Evolutionary conservation across 768 basidiomycete species (phyloP).

Genomic region (Lentinula sp.): DNA sequence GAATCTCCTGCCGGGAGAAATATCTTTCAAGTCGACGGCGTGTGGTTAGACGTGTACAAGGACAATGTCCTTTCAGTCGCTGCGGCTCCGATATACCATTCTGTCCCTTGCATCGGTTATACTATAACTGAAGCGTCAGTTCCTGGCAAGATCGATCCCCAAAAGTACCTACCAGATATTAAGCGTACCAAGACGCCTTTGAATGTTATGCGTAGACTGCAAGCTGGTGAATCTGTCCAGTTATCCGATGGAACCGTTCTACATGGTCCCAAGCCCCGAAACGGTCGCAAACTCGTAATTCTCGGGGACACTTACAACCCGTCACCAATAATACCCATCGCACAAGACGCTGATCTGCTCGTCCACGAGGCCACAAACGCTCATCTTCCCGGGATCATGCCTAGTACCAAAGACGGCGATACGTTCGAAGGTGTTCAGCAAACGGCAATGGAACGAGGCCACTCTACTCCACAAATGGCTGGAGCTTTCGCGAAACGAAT

Average conservation of each 20-base stretch:
- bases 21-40: constrained; percentile 49
- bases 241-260: constrained; percentile 72
- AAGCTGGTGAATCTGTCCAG: constrained; percentile 54
- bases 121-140: constrained; percentile 65
- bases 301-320: constrained; percentile 85
- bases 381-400: constrained; percentile 61
- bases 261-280: constrained; percentile 55
- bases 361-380: constrained; percentile 92
- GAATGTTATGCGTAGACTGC: constrained; percentile 59
- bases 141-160: constrained; percentile 72
- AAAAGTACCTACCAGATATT: constrained; percentile 60
- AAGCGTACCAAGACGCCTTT: constrained; percentile 66
- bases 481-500: constrained; percentile 70
- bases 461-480: constrained; percentile 91
- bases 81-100: constrained; percentile 75
- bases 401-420: constrained; percentile 51
- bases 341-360: constrained; percentile 62
- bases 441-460: constrained; percentile 70
- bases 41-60: constrained; percentile 63
- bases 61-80: constrained; percentile 55
- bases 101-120: constrained; percentile 77
- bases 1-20: constrained; percentile 62
- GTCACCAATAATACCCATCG: constrained; percentile 54
- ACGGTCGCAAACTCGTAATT: constrained; percentile 73
- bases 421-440: constrained; percentile 56